These are phyloP conservation scores for Vanilla planifolia DNA, from an alignment of 106 monocot genomes.

Conservation along the genomic window DNA sequence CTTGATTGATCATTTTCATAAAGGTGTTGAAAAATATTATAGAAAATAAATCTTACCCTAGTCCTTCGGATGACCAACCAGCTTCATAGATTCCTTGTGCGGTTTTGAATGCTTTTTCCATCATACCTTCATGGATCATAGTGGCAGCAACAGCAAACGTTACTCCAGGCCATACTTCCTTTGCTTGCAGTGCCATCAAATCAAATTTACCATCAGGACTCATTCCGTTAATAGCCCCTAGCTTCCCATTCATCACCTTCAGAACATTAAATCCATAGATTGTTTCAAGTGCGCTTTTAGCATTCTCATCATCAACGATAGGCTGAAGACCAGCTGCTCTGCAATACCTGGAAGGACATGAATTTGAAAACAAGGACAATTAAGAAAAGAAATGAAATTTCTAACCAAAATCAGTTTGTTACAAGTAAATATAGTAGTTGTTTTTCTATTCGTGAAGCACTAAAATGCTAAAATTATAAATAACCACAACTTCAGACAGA, in stretches of 20 bases:
- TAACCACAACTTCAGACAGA: no score
- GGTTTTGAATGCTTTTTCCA: slow-evolving; percentile 48
- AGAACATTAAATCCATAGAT: slow-evolving; percentile 54
- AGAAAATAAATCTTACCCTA: slow-evolving; percentile 48
- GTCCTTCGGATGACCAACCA: slow-evolving; percentile 50
- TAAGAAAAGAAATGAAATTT: no score
- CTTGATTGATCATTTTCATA: no score
- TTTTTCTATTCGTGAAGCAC: no score
- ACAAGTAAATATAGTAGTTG: no score
- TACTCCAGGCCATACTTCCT: slow-evolving; percentile 65
- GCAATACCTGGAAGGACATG: slow-evolving; percentile 45
- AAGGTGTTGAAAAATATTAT: no score
- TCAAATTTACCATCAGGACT: slow-evolving; percentile 55
- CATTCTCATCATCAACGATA: slow-evolving; percentile 52
- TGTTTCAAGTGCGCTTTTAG: slow-evolving; percentile 44
- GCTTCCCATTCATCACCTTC: slow-evolving; percentile 49
- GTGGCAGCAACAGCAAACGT: slow-evolving; percentile 57
- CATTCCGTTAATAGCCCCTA: slow-evolving; percentile 73
- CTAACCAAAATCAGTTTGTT: no score
- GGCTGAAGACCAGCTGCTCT: slow-evolving; percentile 50
- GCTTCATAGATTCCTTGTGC: slow-evolving; percentile 54
- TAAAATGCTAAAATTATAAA: no score
- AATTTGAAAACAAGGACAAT: not conserved
- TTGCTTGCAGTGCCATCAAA: slow-evolving; percentile 39
- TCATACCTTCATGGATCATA: slow-evolving; percentile 84